These are phyloP conservation scores for Teunomyces panamensis DNA, from an alignment of 805 yeast genomes.

Conservation along the genomic window DNA sequence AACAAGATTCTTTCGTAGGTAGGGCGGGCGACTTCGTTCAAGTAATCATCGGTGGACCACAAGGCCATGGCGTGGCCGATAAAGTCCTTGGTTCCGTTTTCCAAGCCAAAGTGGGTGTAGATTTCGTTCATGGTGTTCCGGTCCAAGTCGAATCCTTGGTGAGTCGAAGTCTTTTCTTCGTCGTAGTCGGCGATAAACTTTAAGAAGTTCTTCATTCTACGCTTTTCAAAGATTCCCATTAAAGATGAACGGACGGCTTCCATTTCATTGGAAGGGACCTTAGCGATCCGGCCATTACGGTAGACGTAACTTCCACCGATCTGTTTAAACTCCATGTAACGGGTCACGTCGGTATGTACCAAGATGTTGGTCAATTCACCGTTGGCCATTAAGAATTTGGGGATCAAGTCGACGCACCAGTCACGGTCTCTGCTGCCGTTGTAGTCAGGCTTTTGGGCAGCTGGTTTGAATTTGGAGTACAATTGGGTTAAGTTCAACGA, in stretches of 20 bases:
- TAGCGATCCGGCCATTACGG: conserved; percentile 84
- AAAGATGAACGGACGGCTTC: conserved; percentile 91
- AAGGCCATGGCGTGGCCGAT: conserved; percentile 99
- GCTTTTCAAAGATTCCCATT: conserved; percentile 94
- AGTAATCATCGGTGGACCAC: conserved; percentile 88
- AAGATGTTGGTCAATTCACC: conserved; percentile 96
- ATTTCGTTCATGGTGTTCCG: conserved; percentile 88
- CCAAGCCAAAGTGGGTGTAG: conserved; percentile 84
- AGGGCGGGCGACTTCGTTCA: conserved; percentile 86
- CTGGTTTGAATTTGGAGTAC: conserved; percentile 83
- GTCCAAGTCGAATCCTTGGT: conserved; percentile 83
- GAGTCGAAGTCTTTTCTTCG: conserved; percentile 76
- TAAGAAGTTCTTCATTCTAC: conserved; percentile 88
- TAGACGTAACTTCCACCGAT: conserved; percentile 94
- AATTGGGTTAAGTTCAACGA: conserved; percentile 68
- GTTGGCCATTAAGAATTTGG: conserved; percentile 95
- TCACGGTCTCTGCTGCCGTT: conserved; percentile 89
- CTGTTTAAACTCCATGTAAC: conserved; percentile 94
- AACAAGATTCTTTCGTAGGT: conserved; percentile 81
- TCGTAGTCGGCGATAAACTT: conserved; percentile 82
- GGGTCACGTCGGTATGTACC: conserved; percentile 92
- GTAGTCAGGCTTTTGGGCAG: conserved; percentile 60
- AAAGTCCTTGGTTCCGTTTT: conserved; percentile 90
- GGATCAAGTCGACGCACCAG: conserved; percentile 97
- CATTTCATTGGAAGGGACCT: conserved; percentile 87